Conservation (phyloP, 1,284 basidiomycete genomes). For the Boletellus sp. region DNA sequence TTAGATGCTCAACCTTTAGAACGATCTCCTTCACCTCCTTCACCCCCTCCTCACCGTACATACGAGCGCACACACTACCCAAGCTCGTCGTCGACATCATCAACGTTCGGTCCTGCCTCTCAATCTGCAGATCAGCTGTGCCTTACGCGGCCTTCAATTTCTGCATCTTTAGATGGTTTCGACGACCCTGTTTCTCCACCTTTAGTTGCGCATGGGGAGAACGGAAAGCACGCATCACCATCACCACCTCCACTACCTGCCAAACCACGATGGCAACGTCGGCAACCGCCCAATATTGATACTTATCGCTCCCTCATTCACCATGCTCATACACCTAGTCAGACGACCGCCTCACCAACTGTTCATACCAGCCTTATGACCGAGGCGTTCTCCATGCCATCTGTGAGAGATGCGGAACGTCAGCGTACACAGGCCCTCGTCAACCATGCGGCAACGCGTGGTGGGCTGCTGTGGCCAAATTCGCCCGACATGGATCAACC, state of each 20-base stretch:
- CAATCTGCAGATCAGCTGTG: slow-evolving; percentile 23
- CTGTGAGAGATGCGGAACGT: slow-evolving; percentile 35
- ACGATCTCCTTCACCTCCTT: slow-evolving; percentile 23
- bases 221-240: slow-evolving; percentile 34
- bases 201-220: background rate
- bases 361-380: slow-evolving; percentile 19
- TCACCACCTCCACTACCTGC: slow-evolving; percentile 44
- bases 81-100: slow-evolving; percentile 28
- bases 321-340: slow-evolving; percentile 21
- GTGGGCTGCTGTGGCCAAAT: slow-evolving; percentile 58
- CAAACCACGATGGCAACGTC: slow-evolving; percentile 27
- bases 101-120: slow-evolving; percentile 26
- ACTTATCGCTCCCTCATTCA: slow-evolving; percentile 5
- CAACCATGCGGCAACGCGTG: slow-evolving; percentile 48
- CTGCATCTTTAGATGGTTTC: slow-evolving; percentile 42
- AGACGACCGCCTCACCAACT: slow-evolving; percentile 18
- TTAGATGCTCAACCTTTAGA: slow-evolving; percentile 5
- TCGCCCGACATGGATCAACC: slow-evolving; percentile 30
- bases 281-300: slow-evolving; percentile 10
- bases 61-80: slow-evolving; percentile 26
- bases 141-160: slow-evolving; percentile 14
- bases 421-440: slow-evolving; percentile 54
- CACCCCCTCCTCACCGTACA: slow-evolving; percentile 28
- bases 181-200: slow-evolving; percentile 43
- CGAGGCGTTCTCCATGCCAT: slow-evolving; percentile 15